These are phyloP conservation scores for Lasiodiplodia citricola DNA, from an alignment of 2,329 filamentous ascomycete species.

Conservation along the genomic window DNA sequence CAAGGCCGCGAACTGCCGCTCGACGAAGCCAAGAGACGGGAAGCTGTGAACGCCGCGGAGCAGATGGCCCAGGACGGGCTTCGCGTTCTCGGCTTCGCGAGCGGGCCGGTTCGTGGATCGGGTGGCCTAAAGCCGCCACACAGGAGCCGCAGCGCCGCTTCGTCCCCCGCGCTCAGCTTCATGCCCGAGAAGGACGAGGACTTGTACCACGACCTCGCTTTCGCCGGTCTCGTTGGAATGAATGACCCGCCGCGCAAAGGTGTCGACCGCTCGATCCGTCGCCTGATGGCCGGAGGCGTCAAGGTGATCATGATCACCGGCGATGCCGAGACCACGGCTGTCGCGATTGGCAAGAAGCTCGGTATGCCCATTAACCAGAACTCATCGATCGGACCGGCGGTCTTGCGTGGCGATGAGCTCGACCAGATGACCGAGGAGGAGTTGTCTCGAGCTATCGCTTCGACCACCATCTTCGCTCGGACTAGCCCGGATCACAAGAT, in stretches of 20 bases:
- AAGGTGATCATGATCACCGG: constrained; percentile 99
- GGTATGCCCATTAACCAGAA: constrained; percentile 81
- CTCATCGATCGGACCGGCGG: constrained; percentile 66
- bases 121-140: constrained; percentile 18
- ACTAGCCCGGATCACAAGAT: constrained; percentile 98
- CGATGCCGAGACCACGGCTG: constrained; percentile 90
- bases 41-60: constrained; percentile 80
- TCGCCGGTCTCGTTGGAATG: constrained; percentile 95
- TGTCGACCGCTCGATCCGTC: constrained; percentile 85
- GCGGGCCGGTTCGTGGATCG: constrained; percentile 63
- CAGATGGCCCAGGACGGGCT: constrained; percentile 88
- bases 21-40: constrained; percentile 74
- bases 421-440: constrained; percentile 88
- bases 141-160: constrained; percentile 39
- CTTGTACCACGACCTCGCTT: constrained; percentile 80
- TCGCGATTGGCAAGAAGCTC: constrained; percentile 93
- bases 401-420: constrained; percentile 89
- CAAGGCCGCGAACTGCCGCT: constrained; percentile 87
- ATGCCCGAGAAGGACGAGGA: constrained; percentile 59
- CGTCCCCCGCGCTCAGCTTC: constrained; percentile 35
- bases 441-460: constrained; percentile 80
- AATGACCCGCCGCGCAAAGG: constrained; percentile 92
- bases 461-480: constrained; percentile 92
- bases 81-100: constrained; percentile 90
- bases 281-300: constrained; percentile 90